Evolutionary conservation across 768 basidiomycete species (phyloP).

Genomic region (Termitomyces heimii): DNA sequence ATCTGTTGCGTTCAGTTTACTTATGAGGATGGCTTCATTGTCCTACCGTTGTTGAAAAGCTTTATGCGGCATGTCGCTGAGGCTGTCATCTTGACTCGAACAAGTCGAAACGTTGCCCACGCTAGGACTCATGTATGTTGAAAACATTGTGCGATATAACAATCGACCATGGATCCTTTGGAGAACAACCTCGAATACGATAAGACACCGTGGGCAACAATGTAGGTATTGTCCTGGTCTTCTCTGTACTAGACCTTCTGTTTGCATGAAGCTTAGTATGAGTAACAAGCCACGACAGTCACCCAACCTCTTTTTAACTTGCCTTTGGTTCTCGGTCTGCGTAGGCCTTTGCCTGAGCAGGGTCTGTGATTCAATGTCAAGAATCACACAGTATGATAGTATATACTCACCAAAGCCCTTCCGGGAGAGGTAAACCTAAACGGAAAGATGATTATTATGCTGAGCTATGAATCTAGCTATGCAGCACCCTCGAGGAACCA

Average conservation of each 20-base stretch:
- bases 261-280: not conserved
- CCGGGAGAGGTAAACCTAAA: too few species aligned
- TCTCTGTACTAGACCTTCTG: not conserved
- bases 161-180: not conserved
- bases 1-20: not conserved
- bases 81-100: not conserved
- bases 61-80: not conserved
- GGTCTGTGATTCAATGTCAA: too few species aligned
- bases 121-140: not conserved
- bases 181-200: too few species aligned
- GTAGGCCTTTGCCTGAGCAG: not conserved
- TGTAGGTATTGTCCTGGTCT: not conserved
- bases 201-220: not conserved
- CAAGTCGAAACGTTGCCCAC: too few species aligned
- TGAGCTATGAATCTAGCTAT: not conserved
- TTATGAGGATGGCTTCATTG: not conserved
- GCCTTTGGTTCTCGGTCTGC: not conserved
- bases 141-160: not conserved
- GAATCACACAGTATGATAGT: not conserved
- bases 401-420: not conserved
- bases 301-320: not conserved
- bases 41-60: not conserved
- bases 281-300: too few species aligned
- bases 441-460: not conserved
- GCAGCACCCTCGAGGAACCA: too few species aligned